A percentile compares a stretch with the other conserved stretches of the same genome.
Conservation (phyloP, 371 early-diverging fungal genomes). For the Mucor irregularis region DNA sequence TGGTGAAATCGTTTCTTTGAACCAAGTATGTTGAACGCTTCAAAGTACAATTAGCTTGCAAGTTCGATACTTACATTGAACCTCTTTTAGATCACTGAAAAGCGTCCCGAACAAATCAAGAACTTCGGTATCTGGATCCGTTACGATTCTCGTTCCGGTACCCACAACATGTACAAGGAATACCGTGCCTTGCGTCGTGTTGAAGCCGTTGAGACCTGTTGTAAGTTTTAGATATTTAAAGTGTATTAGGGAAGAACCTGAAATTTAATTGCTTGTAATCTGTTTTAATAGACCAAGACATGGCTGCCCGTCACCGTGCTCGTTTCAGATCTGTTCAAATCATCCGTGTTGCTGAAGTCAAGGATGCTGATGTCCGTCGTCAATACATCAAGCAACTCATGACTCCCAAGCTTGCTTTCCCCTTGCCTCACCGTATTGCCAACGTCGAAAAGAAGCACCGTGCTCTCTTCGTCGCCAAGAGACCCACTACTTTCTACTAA, state of each 20-base stretch:
- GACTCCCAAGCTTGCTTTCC: constrained; percentile 90
- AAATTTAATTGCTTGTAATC: background rate
- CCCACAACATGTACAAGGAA: constrained; percentile 99
- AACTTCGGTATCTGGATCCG: constrained; percentile 99
- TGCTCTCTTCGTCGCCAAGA: constrained; percentile 85
- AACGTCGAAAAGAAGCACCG: constrained; percentile 71
- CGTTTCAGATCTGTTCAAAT: constrained; percentile 97
- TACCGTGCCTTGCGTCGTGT: constrained; percentile 96
- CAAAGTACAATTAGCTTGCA: no score
- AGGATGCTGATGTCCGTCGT: constrained; percentile 90
- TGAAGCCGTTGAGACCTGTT: constrained; percentile 95
- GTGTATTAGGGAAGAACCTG: background rate
- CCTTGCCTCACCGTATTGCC: constrained; percentile 94
- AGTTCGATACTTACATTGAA: background rate
- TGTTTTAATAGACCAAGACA: constrained; percentile 83
- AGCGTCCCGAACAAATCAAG: constrained; percentile 92
- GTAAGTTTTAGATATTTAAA: constrained; percentile 35
- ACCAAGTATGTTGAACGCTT: constrained; percentile 82
- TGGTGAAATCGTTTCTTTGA: constrained; percentile 96
- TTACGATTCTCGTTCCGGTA: constrained; percentile 98
- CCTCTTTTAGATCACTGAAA: constrained; percentile 82
- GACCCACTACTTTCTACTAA: constrained; percentile 89
- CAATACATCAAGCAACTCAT: constrained; percentile 96
- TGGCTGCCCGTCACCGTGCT: constrained; percentile 99
- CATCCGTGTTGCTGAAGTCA: constrained; percentile 94